phyloP scores from a whole-genome alignment of 176 grass and related monocot genomes.

The Cenchrus fungigraminus region DNA sequence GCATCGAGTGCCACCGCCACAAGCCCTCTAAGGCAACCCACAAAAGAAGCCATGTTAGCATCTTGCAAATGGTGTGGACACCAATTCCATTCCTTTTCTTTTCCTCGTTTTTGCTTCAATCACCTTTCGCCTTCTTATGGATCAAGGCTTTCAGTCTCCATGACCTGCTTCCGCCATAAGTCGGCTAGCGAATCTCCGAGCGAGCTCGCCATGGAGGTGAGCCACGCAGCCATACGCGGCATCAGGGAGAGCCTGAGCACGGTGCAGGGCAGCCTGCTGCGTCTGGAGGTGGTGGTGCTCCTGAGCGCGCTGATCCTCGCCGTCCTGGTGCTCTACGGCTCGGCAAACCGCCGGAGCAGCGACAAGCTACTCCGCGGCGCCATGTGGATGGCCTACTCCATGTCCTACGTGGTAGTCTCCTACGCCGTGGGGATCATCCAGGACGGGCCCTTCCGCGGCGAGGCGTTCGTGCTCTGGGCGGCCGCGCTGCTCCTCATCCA shows the following conservation, averaged over 20 bases:
- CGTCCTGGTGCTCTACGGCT: constrained; percentile 50
- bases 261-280: constrained; percentile 44
- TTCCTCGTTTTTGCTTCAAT: not conserved
- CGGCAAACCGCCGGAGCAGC: constrained; percentile 38
- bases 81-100: constrained; percentile 15
- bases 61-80: not conserved
- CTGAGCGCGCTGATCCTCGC: constrained; percentile 57
- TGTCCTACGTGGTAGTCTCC: constrained; percentile 62
- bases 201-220: not conserved
- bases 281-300: constrained; percentile 56
- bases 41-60: constrained; percentile 5
- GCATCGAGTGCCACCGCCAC: constrained; percentile 35
- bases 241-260: constrained; percentile 39
- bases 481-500: constrained; percentile 54
- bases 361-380: constrained; percentile 50
- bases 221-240: not conserved
- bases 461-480: constrained; percentile 66
- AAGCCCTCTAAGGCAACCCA: not conserved
- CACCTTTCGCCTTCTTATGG: not conserved
- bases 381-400: constrained; percentile 63
- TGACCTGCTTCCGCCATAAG: constrained; percentile 17
- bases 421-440: constrained; percentile 66
- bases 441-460: constrained; percentile 55
- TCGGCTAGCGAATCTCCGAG: not conserved
- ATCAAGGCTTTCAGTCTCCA: not conserved